Percentiles rank a stretch among this genome's conserved stretches.
phyloP scores from a whole-genome alignment of 768 basidiomycete genomes.

The Ramaria rubella region DNA sequence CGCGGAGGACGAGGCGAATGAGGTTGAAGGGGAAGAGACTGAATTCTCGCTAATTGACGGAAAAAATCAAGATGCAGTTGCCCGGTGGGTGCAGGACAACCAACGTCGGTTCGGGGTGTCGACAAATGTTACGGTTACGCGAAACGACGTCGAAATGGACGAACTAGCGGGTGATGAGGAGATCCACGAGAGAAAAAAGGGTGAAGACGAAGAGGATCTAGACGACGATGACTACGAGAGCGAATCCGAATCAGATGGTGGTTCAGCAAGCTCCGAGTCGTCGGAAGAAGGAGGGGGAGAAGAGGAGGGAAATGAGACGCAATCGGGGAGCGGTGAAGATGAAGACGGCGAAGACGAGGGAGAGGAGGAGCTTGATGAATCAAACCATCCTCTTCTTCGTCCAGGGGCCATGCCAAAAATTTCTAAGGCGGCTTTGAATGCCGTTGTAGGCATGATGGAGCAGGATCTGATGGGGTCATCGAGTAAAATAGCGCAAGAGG shows the following conservation, averaged over 20 bases:
- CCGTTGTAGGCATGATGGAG: conserved; percentile 57
- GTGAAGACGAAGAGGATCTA: not conserved
- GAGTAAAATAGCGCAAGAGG: not conserved
- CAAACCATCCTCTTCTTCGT: conserved; percentile 54
- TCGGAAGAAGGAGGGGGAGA: conserved; percentile 33
- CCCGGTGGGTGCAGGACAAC: conserved; percentile 56
- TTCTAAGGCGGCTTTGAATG: conserved; percentile 60
- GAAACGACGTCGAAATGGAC: not conserved
- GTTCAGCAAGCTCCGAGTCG: conserved; percentile 19
- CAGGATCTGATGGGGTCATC: conserved; percentile 36
- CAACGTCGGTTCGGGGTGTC: conserved; percentile 48
- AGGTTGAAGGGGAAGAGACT: conserved; percentile 49
- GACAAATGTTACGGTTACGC: not conserved
- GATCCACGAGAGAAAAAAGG: not conserved
- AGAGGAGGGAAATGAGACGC: conserved; percentile 25
- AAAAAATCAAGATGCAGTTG: conserved; percentile 57
- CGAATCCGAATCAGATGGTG: conserved; percentile 27
- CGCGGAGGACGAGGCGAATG: conserved; percentile 37
- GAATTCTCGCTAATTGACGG: conserved; percentile 70
- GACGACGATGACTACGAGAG: conserved; percentile 27
- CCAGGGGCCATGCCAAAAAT: conserved; percentile 64
- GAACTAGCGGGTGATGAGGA: not conserved
- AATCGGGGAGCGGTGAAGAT: conserved; percentile 26
- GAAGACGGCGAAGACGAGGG: conserved; percentile 30
- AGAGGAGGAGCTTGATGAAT: conserved; percentile 42